Conservation (phyloP, 2,329 filamentous ascomycete species). For the Paecilomyces sp. region DNA sequence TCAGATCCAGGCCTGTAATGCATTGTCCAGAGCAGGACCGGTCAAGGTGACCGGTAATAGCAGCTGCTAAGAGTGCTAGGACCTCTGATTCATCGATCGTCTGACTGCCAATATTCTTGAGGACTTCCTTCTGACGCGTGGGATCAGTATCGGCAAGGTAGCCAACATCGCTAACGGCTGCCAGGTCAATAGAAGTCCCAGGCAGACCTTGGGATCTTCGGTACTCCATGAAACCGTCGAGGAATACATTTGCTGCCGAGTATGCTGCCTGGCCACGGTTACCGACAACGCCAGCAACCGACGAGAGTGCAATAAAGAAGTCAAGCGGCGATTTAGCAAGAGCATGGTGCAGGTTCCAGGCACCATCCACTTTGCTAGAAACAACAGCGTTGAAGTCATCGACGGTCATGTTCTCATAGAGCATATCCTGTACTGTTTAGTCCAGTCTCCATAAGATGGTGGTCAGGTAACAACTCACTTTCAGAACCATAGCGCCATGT, state of each 20-base stretch:
- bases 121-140: background rate
- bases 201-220: background rate
- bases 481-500: background rate
- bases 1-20: too few relatives aligned
- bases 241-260: constrained; percentile 6
- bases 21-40: too few relatives aligned
- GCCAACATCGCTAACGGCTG: background rate
- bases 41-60: too few relatives aligned
- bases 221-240: constrained; percentile 7
- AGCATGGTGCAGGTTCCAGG: constrained; percentile 10
- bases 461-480: background rate
- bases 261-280: constrained; percentile 8
- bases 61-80: too few relatives aligned
- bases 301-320: constrained; percentile 9
- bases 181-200: background rate
- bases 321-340: constrained; percentile 2
- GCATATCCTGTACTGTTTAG: constrained; percentile 26
- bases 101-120: background rate
- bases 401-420: constrained; percentile 14
- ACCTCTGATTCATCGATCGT: background rate
- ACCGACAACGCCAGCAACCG: constrained; percentile 5
- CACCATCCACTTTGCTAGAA: background rate
- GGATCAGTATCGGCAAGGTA: background rate
- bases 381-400: background rate
- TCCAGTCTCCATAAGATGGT: background rate